These are phyloP conservation scores for Akanthomyces dipterigenus DNA, from an alignment of 2,329 filamentous ascomycete species.

Conservation along the genomic window DNA sequence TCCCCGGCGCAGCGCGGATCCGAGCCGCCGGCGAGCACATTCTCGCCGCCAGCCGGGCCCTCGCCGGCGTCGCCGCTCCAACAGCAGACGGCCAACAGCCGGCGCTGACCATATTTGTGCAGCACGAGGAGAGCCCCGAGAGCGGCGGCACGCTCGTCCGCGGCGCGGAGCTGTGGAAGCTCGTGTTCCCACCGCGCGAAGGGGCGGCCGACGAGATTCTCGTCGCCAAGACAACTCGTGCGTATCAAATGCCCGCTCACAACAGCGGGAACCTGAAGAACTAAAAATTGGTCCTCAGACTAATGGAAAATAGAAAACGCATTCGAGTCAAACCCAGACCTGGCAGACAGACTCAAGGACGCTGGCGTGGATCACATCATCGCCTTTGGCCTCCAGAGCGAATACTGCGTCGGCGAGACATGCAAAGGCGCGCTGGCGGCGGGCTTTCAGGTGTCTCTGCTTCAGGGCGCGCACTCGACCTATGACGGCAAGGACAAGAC, in stretches of 20 bases:
- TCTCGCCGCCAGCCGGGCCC: conserved; percentile 16
- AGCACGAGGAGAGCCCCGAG: conserved; percentile 23
- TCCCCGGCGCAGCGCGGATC: conserved; percentile 22
- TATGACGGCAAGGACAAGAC: conserved; percentile 19
- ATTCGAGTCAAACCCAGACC: conserved; percentile 25
- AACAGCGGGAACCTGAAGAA: no score
- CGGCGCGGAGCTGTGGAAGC: conserved; percentile 22
- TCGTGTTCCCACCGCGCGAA: conserved; percentile 22
- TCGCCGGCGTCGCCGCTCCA: conserved; percentile 4
- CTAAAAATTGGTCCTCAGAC: no score
- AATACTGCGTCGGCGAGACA: conserved; percentile 24
- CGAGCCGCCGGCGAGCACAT: conserved; percentile 17
- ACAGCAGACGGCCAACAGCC: background rate
- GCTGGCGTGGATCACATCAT: conserved; percentile 20
- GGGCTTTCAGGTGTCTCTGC: conserved; percentile 23
- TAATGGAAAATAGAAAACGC: conserved; percentile 17
- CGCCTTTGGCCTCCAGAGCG: conserved; percentile 26
- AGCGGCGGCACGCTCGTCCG: conserved; percentile 17
- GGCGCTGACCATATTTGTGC: conserved; percentile 22
- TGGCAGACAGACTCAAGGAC: conserved; percentile 19
- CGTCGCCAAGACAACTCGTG: conserved; percentile 23
- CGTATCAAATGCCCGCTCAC: background rate
- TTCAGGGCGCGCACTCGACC: conserved; percentile 26
- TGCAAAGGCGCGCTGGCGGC: conserved; percentile 21
- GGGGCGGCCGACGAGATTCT: conserved; percentile 19